A percentile compares a stretch with the other conserved stretches of the same genome.
Evolutionary conservation across 2,329 filamentous ascomycete genomes (phyloP).

Genomic region (Aspergillus melleus): DNA sequence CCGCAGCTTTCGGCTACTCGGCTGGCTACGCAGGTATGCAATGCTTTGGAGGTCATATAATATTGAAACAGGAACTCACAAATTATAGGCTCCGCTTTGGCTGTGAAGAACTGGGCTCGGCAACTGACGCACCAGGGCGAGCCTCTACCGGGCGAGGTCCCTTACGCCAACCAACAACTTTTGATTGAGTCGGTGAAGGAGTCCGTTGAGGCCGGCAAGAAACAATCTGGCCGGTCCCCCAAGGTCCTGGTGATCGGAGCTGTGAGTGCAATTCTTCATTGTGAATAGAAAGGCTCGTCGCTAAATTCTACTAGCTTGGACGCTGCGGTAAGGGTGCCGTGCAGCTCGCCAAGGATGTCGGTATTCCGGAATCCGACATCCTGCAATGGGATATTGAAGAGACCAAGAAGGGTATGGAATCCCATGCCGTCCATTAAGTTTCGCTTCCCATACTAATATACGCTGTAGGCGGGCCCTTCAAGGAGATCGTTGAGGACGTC

Average conservation of each 20-base stretch:
- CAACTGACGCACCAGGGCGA: conserved; percentile 70
- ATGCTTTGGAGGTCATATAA: background rate
- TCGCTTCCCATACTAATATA: conserved; percentile 19
- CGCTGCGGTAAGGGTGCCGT: conserved; percentile 84
- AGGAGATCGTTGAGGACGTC: conserved; percentile 67
- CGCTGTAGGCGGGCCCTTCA: conserved; percentile 65
- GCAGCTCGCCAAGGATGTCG: conserved; percentile 73
- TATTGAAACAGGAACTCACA: background rate
- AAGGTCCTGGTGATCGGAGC: conserved; percentile 81
- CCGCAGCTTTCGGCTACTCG: conserved; percentile 56
- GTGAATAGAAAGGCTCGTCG: background rate
- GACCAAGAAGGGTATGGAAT: conserved; percentile 60
- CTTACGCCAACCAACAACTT: conserved; percentile 66
- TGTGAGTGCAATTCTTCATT: conserved; percentile 35
- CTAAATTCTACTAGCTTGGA: conserved; percentile 31
- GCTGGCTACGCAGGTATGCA: conserved; percentile 67
- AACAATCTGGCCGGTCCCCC: conserved; percentile 67
- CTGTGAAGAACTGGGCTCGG: conserved; percentile 78
- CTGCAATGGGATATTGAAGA: conserved; percentile 76
- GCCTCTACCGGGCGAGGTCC: conserved; percentile 62
- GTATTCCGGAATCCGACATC: conserved; percentile 69
- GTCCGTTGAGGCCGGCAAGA: conserved; percentile 64
- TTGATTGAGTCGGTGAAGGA: conserved; percentile 74
- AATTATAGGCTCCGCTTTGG: conserved; percentile 63
- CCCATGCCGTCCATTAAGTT: background rate